These are phyloP conservation scores for Crithidia brevicula DNA, from an alignment of 208 protist genomes.

Conservation along the genomic window DNA sequence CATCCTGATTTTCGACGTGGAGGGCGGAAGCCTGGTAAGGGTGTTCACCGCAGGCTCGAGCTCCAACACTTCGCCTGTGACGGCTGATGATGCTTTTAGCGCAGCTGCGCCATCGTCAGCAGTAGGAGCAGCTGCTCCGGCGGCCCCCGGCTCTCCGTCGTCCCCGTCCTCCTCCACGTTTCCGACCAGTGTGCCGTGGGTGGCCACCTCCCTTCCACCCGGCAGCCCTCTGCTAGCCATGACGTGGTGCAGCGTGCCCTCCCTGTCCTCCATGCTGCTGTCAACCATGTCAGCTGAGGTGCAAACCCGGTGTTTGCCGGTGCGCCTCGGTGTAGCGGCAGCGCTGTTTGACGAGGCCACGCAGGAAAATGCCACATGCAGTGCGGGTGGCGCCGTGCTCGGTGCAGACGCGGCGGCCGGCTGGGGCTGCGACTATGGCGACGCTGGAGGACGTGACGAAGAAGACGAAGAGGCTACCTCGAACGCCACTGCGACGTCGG, in stretches of 20 bases:
- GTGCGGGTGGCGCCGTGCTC: neutral
- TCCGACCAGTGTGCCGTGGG: conserved; percentile 9
- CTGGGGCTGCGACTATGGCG: too few relatives aligned
- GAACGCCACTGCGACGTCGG: neutral
- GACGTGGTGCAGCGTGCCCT: conserved; percentile 33
- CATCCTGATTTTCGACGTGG: conserved; percentile 71
- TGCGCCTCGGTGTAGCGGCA: conserved; percentile 26
- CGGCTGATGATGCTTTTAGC: too few relatives aligned
- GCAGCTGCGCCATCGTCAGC: neutral
- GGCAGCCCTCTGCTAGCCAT: conserved; percentile 25
- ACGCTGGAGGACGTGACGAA: too few relatives aligned
- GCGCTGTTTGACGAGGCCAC: conserved; percentile 30
- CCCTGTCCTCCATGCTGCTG: conserved; percentile 9
- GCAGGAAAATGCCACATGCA: neutral
- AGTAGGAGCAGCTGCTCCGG: neutral
- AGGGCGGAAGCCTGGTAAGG: conserved; percentile 64
- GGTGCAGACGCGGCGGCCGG: too few relatives aligned
- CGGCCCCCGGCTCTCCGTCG: neutral
- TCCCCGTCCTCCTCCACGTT: neutral
- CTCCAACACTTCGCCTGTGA: too few relatives aligned
- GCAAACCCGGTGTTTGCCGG: conserved; percentile 32
- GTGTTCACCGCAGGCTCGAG: conserved; percentile 34
- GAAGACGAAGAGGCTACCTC: neutral
- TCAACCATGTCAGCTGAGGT: conserved; percentile 10
- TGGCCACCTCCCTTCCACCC: conserved; percentile 23